phyloP scores from a whole-genome alignment of 2,329 filamentous ascomycete species.

The Lojkania enalia region DNA sequence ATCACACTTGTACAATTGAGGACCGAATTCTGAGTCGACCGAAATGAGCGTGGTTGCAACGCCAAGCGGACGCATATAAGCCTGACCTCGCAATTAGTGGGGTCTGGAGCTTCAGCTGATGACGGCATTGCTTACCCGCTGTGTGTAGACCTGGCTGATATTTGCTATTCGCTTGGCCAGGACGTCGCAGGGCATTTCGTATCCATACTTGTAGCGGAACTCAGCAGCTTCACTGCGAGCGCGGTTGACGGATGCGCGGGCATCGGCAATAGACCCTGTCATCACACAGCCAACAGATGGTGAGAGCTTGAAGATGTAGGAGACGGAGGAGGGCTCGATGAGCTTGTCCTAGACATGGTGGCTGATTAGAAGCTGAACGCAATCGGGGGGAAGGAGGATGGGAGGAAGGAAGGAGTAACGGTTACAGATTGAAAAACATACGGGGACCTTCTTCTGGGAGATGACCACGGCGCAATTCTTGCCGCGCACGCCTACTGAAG shows the following conservation, averaged over 20 bases:
- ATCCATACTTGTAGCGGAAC: constrained; percentile 97
- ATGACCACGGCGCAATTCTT: constrained; percentile 97
- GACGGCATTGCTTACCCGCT: constrained; percentile 67
- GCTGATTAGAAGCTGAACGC: constrained; percentile 12
- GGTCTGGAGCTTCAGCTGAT: constrained; percentile 13
- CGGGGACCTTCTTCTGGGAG: constrained; percentile 99
- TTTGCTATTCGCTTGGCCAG: constrained; percentile 96
- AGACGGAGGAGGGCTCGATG: constrained; percentile 95
- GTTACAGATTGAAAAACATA: constrained; percentile 65
- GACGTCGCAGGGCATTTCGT: constrained; percentile 99
- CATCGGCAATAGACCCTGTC: constrained; percentile 98
- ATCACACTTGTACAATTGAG: constrained; percentile 97
- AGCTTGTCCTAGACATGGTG: constrained; percentile 78
- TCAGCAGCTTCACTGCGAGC: constrained; percentile 95
- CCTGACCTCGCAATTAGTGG: constrained; percentile 56
- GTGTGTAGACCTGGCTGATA: constrained; percentile 99
- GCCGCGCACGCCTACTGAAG: constrained; percentile 91
- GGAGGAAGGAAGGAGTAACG: too few relatives aligned
- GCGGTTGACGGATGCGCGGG: constrained; percentile 86
- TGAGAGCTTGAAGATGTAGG: constrained; percentile 96
- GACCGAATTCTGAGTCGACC: constrained; percentile 86
- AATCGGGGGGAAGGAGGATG: neutral
- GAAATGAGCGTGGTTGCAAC: constrained; percentile 95
- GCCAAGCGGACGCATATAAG: constrained; percentile 97
- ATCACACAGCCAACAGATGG: constrained; percentile 97